These are phyloP conservation scores for Ganoderma multipileum DNA, from an alignment of 1,284 basidiomycete genomes.

Conservation along the genomic window DNA sequence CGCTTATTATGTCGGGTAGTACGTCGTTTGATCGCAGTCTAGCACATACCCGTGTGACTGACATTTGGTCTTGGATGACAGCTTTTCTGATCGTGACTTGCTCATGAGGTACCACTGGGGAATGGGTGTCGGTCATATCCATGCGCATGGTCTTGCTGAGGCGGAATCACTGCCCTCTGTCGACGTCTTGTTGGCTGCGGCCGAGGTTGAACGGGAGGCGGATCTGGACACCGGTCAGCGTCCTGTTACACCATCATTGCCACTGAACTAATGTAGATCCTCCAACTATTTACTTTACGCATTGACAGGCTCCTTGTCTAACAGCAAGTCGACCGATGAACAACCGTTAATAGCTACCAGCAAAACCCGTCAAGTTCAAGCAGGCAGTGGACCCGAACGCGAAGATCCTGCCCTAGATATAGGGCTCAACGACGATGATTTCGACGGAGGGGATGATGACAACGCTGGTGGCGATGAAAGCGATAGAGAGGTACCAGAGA, in stretches of 20 bases:
- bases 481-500: not conserved
- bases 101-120: constrained; percentile 17
- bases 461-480: not conserved
- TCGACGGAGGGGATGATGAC: not conserved
- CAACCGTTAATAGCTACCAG: not conserved
- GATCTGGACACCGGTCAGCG: not conserved
- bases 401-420: not conserved
- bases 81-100: constrained; percentile 8
- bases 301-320: not conserved
- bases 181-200: not conserved
- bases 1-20: not conserved
- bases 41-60: not conserved
- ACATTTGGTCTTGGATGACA: not conserved
- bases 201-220: not conserved
- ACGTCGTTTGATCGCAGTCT: not conserved
- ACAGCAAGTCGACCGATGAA: not conserved
- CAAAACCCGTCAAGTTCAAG: not conserved
- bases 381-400: not conserved
- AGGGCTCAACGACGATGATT: not conserved
- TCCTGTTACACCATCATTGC: not conserved
- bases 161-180: not conserved
- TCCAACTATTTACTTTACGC: not conserved
- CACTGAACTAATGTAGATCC: not conserved
- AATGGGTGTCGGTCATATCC: constrained; percentile 9
- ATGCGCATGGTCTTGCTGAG: not conserved